phyloP scores from a whole-genome alignment of 192 early-diverging fungal genomes.

The Entomortierella chlamydospora region DNA sequence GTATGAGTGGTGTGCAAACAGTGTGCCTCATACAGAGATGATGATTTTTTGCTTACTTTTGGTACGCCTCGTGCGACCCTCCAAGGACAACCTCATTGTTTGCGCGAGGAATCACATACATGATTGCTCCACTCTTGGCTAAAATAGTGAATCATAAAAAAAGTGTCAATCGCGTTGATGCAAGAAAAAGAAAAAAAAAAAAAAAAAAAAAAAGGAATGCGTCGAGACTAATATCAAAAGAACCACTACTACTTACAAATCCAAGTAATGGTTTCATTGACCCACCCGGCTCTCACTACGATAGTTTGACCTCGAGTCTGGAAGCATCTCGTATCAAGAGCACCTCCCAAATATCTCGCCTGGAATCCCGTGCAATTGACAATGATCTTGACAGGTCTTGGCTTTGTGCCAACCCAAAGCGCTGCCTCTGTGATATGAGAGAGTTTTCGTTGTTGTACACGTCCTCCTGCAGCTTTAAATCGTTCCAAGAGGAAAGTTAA shows the following conservation, averaged over 20 bases:
- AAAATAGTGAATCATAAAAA: slow-evolving; percentile 2
- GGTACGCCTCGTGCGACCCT: slow-evolving; percentile 68
- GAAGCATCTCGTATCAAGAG: slow-evolving; percentile 71
- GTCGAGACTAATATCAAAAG: too few species aligned
- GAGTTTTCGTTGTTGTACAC: slow-evolving; percentile 42
- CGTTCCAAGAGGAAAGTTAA: slow-evolving; percentile 69
- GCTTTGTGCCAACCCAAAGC: slow-evolving; percentile 43
- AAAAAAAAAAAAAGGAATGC: too few species aligned
- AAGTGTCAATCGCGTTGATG: not conserved
- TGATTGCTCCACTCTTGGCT: slow-evolving; percentile 54
- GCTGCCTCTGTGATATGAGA: slow-evolving; percentile 59
- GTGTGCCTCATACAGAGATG: too few species aligned
- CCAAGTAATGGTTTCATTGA: slow-evolving; percentile 68
- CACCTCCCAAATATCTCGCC: slow-evolving; percentile 73
- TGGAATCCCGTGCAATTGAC: slow-evolving; percentile 88
- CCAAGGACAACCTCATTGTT: slow-evolving; percentile 83
- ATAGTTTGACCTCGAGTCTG: slow-evolving; percentile 83
- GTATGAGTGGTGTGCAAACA: too few species aligned
- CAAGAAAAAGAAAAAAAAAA: too few species aligned
- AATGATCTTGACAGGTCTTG: slow-evolving; percentile 64
- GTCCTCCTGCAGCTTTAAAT: slow-evolving; percentile 69
- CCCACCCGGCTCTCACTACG: slow-evolving; percentile 77
- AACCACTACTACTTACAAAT: slow-evolving; percentile 53
- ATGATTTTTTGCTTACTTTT: slow-evolving; percentile 61
- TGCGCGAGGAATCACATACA: slow-evolving; percentile 88